A percentile compares a stretch with the other conserved stretches of the same genome.
Conservation (phyloP, 352 stramenopile species). For the Phytophthora syringae region DNA sequence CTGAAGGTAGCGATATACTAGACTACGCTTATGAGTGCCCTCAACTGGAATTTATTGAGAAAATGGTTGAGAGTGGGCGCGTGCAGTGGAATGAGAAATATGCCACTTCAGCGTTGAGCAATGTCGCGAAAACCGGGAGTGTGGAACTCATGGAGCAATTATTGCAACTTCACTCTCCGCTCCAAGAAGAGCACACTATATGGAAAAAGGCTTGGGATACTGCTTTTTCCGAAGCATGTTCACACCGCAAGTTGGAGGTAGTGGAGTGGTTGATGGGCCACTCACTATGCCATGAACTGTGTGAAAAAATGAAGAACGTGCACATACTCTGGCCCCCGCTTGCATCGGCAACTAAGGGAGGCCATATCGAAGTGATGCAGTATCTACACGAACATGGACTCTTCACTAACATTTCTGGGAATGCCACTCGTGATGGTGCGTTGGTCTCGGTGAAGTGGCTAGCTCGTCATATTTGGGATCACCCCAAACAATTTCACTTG, state of each 20-base stretch:
- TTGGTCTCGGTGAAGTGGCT: too few relatives aligned
- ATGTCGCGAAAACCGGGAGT: too few relatives aligned
- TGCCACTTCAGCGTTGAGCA: too few relatives aligned
- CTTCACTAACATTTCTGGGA: background rate
- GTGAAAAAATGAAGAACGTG: background rate
- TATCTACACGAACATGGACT: background rate
- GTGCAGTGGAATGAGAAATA: too few relatives aligned
- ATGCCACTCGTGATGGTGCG: too few relatives aligned
- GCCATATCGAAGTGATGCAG: too few relatives aligned
- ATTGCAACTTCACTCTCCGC: too few relatives aligned
- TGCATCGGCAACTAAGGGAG: background rate
- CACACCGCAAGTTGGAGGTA: background rate
- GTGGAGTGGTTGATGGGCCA: background rate
- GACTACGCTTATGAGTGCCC: background rate
- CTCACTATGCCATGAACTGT: background rate
- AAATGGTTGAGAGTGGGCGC: slow-evolving; percentile 5
- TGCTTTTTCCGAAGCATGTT: background rate
- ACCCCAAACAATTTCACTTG: too few relatives aligned
- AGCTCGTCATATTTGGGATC: too few relatives aligned
- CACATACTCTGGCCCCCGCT: background rate
- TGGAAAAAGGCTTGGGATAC: background rate
- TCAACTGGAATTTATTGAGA: background rate
- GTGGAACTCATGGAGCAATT: too few relatives aligned
- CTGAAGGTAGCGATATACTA: background rate
- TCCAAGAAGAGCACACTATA: background rate